Conservation (phyloP, 2,329 filamentous ascomycete species). For the Alternaria triticina region DNA sequence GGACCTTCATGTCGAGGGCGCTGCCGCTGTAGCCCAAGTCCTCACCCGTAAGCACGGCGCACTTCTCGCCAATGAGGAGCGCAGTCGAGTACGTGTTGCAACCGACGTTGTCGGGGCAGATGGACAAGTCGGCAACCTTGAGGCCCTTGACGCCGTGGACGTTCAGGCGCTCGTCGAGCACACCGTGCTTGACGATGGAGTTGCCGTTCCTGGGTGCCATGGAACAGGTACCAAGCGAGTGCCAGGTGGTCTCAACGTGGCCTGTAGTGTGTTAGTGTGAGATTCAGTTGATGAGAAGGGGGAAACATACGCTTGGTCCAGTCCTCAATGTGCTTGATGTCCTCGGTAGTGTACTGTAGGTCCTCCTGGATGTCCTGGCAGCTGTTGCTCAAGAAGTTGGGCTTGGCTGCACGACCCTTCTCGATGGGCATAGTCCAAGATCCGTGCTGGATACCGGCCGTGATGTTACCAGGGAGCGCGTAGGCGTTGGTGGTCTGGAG, state of each 20-base stretch:
- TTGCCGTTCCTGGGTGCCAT: conserved; percentile 80
- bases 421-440: conserved; percentile 70
- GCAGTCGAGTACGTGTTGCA: conserved; percentile 69
- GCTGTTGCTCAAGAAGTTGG: conserved; percentile 68
- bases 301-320: conserved; percentile 55
- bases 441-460: conserved; percentile 75
- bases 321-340: conserved; percentile 72
- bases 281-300: background rate
- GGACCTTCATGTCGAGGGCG: conserved; percentile 78
- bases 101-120: conserved; percentile 79
- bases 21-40: conserved; percentile 76
- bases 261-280: conserved; percentile 18
- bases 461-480: conserved; percentile 73
- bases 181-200: conserved; percentile 79
- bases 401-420: conserved; percentile 58
- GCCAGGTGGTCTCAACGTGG: conserved; percentile 80
- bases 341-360: conserved; percentile 68
- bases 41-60: conserved; percentile 71
- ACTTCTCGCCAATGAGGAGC: conserved; percentile 78
- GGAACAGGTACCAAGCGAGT: conserved; percentile 71
- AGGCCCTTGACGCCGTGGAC: conserved; percentile 78
- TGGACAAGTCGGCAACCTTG: conserved; percentile 77
- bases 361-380: conserved; percentile 65
- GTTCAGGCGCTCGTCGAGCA: conserved; percentile 77
- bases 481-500: conserved; percentile 77